Conservation (phyloP, 2,329 filamentous ascomycete genomes). For the Gliomastix tumulicola region DNA sequence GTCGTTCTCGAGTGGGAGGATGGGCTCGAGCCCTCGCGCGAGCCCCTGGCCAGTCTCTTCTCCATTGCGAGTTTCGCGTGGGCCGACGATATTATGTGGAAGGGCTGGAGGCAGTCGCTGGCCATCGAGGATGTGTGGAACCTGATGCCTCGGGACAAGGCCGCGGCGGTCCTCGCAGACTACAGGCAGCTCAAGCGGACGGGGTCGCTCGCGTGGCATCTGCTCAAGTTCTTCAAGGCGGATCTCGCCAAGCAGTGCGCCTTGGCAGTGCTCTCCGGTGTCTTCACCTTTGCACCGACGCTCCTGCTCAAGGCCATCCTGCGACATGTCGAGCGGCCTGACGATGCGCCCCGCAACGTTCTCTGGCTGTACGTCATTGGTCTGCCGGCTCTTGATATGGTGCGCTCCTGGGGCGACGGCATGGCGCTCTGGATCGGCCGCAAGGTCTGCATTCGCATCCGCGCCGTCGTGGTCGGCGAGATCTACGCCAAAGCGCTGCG, state of each 20-base stretch:
- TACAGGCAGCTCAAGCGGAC: constrained; percentile 86
- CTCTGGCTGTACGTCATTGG: constrained; percentile 95
- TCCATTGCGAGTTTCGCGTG: constrained; percentile 84
- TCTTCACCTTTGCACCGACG: constrained; percentile 88
- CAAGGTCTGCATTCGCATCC: constrained; percentile 86
- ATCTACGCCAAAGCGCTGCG: constrained; percentile 94
- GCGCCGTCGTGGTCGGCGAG: constrained; percentile 93
- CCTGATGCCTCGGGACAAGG: constrained; percentile 79
- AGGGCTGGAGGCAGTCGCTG: constrained; percentile 77
- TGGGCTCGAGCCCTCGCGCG: constrained; percentile 76
- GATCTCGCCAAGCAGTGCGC: constrained; percentile 68
- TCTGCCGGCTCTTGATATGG: constrained; percentile 73
- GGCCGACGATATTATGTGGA: constrained; percentile 84
- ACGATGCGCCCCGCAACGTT: constrained; percentile 70
- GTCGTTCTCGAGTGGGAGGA: constrained; percentile 86
- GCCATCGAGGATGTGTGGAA: constrained; percentile 91
- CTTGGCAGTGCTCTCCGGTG: constrained; percentile 72
- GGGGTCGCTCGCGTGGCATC: constrained; percentile 67
- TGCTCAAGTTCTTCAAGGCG: constrained; percentile 77
- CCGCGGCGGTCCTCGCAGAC: constrained; percentile 67
- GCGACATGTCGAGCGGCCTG: constrained; percentile 84
- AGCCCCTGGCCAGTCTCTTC: constrained; percentile 81
- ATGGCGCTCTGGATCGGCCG: constrained; percentile 90
- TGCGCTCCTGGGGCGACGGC: constrained; percentile 77
- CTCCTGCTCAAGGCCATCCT: constrained; percentile 85